Percentiles rank a stretch among this genome's conserved stretches.
Conservation (phyloP, 169 alveolate genomes). For the Toxoplasma gondii region DNA sequence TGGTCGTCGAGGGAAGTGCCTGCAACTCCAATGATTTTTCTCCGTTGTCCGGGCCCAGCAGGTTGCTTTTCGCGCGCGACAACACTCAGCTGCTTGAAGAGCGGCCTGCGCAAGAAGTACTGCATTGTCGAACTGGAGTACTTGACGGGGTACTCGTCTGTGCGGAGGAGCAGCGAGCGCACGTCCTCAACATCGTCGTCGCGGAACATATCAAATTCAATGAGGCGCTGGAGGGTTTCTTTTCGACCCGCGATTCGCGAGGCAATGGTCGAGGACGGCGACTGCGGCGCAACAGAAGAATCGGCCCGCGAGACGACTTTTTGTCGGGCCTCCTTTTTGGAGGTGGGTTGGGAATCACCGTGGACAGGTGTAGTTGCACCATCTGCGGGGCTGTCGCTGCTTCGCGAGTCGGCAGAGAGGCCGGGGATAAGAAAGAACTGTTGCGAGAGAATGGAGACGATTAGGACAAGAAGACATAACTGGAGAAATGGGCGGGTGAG, state of each 20-base stretch:
- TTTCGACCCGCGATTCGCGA: slow-evolving; percentile 20
- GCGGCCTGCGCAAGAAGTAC: not conserved
- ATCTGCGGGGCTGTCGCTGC: too few species aligned
- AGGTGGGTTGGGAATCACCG: too few species aligned
- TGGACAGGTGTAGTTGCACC: too few species aligned
- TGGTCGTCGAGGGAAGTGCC: not conserved
- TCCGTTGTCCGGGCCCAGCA: not conserved
- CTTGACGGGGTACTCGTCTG: slow-evolving; percentile 48
- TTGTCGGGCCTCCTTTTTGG: too few species aligned
- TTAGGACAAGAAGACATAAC: not conserved
- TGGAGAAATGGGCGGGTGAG: not conserved
- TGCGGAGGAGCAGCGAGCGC: slow-evolving; percentile 43
- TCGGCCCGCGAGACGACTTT: not conserved
- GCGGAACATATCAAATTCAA: not conserved
- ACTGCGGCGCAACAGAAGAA: not conserved
- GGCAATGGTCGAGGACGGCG: not conserved
- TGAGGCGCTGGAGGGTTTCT: not conserved
- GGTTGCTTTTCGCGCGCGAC: not conserved
- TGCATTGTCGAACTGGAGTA: slow-evolving; percentile 16
- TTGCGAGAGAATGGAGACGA: not conserved
- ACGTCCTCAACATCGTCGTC: slow-evolving; percentile 39
- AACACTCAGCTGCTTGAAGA: slow-evolving; percentile 30
- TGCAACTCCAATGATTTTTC: slow-evolving; percentile 35
- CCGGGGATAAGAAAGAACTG: not conserved
- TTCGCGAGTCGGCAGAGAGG: not conserved